Evolutionary conservation across 1,139 yeast genomes (phyloP), one percentile per base, ranked within the genome.

Genomic region (Protomyces arabidopsidicola): DNA sequence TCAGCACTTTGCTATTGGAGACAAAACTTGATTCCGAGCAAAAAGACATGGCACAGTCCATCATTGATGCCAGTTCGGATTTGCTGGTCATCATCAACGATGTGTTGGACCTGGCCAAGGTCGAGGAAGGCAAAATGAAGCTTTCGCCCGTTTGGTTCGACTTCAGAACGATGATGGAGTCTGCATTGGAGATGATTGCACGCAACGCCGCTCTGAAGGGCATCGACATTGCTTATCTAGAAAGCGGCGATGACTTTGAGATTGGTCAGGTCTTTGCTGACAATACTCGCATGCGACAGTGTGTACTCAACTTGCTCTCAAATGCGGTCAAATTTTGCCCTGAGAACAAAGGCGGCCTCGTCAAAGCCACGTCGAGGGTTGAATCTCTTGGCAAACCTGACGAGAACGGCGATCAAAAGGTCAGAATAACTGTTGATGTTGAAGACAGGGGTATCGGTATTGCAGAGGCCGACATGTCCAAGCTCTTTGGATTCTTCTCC

Each of bases 1-100:
- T 90, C 96, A 87, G 96, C 0, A 87, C 95, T 12, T 87, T 90
- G 68, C 89, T 96, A 2, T 78, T 87, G 65, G 93, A 87, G 69
- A 87, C 93, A 3, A 88, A 85, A 67, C 76, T 87, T 68, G 84
- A 88, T 6, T 89, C 85, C 71, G 87, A 87, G 71, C 95, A 87
- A 74, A 77, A 90, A 69, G 91, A 87, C 75, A 87, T 86, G 87
- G 80, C 87, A 66, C 85, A 88, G 53, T 87, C 88, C 70, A 91
- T 87, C 39, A 87, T 87, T 71, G 85, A 86, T 69, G 80, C 87
- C 69, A 90, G 91, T 10, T 87, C 87, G 68, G 87, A 90, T 0
- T 77, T 87, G 67, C 78, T 87, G 71, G 86, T 90, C 18, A 87
- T 87, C 65, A 87, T 87, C 71, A 90, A 87, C 73, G 95, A 87